Evolutionary conservation across 306 rosid genomes (phyloP).

Genomic region (Pterocarpus santalinus): DNA sequence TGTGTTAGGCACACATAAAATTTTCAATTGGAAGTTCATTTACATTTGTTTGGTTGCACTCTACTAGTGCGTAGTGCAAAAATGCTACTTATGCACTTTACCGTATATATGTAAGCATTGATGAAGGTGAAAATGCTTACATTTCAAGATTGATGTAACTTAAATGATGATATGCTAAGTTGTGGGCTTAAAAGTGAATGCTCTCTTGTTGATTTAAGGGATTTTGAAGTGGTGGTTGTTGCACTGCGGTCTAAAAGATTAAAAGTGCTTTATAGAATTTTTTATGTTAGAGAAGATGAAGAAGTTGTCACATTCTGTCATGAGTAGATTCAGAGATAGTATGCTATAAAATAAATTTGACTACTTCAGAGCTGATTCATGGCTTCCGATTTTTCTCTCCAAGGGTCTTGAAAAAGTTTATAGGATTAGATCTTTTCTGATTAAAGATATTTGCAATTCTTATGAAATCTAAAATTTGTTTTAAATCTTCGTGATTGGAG

Average conservation of each 20-base stretch:
- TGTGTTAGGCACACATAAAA: slow-evolving; percentile 7
- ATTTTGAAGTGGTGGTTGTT: slow-evolving; percentile 25
- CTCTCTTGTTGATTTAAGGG: slow-evolving; percentile 20
- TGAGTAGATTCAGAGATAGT: slow-evolving; percentile 12
- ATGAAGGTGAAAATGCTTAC: slow-evolving; percentile 24
- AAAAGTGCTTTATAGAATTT: slow-evolving; percentile 25
- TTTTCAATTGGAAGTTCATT: slow-evolving; percentile 31
- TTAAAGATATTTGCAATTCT: slow-evolving; percentile 15
- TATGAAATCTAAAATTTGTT: slow-evolving; percentile 18
- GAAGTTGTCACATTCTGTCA: slow-evolving; percentile 4
- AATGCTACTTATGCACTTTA: slow-evolving; percentile 11
- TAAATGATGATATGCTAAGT: slow-evolving; percentile 29
- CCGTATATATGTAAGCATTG: slow-evolving; percentile 38
- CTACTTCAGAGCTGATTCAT: slow-evolving; percentile 1
- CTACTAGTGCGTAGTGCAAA: slow-evolving; percentile 35
- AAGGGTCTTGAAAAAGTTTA: slow-evolving; percentile 30
- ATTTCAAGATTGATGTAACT: slow-evolving; percentile 6
- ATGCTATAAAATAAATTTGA: not conserved
- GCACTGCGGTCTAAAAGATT: slow-evolving; percentile 30
- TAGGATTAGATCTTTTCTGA: slow-evolving; percentile 11
- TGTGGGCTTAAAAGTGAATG: slow-evolving; percentile 22
- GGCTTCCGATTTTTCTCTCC: slow-evolving; percentile 25
- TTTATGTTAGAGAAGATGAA: slow-evolving; percentile 17
- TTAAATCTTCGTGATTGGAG: slow-evolving; percentile 35
- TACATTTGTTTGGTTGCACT: slow-evolving; percentile 34